A percentile compares a stretch with the other conserved stretches of the same genome.
Conservation (phyloP, 2,329 filamentous ascomycete species). For the Aspergillus unguis region DNA sequence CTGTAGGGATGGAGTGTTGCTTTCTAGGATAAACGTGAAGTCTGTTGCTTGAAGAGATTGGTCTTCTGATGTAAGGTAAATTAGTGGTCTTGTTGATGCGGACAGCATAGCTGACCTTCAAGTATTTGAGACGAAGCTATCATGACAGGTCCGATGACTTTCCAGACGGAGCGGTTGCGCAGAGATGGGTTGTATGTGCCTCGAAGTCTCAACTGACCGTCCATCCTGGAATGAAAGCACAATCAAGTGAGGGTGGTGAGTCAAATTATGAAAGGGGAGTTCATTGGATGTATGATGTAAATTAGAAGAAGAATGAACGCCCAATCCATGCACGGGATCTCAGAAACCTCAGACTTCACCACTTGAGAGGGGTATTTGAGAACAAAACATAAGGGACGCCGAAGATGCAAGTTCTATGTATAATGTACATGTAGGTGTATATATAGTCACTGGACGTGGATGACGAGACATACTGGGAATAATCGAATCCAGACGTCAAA, state of each 20-base stretch:
- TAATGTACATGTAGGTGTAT: not conserved
- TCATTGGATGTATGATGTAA: constrained; percentile 10
- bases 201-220: not conserved
- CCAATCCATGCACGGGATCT: not conserved
- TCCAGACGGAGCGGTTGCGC: constrained; percentile 38
- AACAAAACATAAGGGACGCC: not conserved
- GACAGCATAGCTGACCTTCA: constrained; percentile 19
- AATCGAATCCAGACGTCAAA: not conserved
- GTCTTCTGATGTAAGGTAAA: constrained; percentile 7
- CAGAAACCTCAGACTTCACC: not conserved
- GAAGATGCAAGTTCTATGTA: constrained; percentile 6
- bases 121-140: constrained; percentile 11
- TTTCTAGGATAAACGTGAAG: constrained; percentile 17
- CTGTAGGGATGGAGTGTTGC: constrained; percentile 8
- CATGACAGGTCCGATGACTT: constrained; percentile 23
- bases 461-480: not conserved
- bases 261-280: constrained; percentile 12
- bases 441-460: not conserved
- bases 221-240: constrained; percentile 1
- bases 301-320: not conserved
- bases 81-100: too few relatives aligned
- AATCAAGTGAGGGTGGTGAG: not conserved
- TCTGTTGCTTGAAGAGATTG: constrained; percentile 19
- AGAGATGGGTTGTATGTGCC: constrained; percentile 42
- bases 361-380: constrained; percentile 12